Conservation (phyloP, 164 flowering plant species). For the Vitis rotundifolia region DNA sequence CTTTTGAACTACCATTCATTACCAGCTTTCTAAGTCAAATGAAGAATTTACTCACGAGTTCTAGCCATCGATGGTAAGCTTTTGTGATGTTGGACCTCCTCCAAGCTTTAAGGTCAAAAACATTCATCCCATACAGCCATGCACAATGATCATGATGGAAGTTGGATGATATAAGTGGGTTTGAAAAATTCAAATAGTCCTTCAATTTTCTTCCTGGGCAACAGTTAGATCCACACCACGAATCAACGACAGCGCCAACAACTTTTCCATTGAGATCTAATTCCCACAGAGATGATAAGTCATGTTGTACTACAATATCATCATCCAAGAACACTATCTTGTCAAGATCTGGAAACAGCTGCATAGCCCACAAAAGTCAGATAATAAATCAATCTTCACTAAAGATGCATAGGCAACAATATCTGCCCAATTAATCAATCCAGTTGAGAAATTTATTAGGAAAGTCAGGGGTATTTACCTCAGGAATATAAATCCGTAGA, state of each 20-base stretch:
- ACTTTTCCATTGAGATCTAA: conserved; percentile 65
- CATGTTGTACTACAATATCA: conserved; percentile 71
- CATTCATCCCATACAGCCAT: conserved; percentile 73
- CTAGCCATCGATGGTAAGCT: conserved; percentile 61
- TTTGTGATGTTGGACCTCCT: conserved; percentile 52
- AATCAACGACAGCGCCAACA: conserved; percentile 60
- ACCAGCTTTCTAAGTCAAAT: not conserved
- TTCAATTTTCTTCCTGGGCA: conserved; percentile 45
- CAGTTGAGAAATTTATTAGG: not conserved
- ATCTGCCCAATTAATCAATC: not conserved
- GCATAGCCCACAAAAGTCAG: conserved; percentile 24
- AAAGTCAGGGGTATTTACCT: conserved; percentile 40
- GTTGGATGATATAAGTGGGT: conserved; percentile 43
- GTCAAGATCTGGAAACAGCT: conserved; percentile 79
- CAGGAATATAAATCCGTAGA: conserved; percentile 63
- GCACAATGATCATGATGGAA: conserved; percentile 46
- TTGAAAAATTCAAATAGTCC: conserved; percentile 62
- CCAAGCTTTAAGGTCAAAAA: conserved; percentile 77
- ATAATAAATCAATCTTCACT: conserved; percentile 10
- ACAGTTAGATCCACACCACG: conserved; percentile 36
- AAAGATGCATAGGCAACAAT: not conserved
- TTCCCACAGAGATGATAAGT: conserved; percentile 69
- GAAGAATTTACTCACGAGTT: conserved; percentile 39
- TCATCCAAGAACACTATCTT: conserved; percentile 77
- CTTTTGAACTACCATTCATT: not conserved